Percentiles rank a stretch among this genome's conserved stretches.
Conservation (phyloP, 2,329 filamentous ascomycete species). For the Botrytis aclada region DNA sequence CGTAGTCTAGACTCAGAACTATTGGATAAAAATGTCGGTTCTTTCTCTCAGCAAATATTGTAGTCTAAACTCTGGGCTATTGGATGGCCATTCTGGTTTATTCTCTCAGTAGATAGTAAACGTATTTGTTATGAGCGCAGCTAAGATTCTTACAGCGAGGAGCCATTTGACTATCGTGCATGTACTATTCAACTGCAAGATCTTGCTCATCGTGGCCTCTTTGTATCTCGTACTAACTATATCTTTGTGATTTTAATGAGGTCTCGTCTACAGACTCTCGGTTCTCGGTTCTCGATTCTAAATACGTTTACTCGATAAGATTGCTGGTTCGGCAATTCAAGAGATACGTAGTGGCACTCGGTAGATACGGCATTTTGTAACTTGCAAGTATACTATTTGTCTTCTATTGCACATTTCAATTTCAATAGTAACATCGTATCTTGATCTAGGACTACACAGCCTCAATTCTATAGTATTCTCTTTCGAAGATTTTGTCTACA, state of each 20-base stretch:
- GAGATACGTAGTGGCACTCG: background rate
- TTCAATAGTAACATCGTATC: background rate
- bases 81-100: background rate
- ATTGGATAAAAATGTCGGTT: background rate
- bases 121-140: background rate
- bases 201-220: background rate
- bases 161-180: background rate
- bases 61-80: no score
- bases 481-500: background rate
- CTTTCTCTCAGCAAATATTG: background rate
- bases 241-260: background rate
- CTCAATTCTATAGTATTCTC: background rate
- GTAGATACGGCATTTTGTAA: no score
- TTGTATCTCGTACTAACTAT: background rate
- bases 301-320: background rate
- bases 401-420: background rate
- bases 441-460: background rate
- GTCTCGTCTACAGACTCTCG: background rate
- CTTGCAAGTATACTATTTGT: no score
- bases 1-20: background rate
- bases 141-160: fast-evolving
- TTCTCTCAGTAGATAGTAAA: background rate
- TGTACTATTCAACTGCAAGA: background rate
- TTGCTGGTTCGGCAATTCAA: background rate
- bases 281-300: background rate